Conservation (phyloP, 208 protist species). For the Balamuthia mandrillaris region DNA sequence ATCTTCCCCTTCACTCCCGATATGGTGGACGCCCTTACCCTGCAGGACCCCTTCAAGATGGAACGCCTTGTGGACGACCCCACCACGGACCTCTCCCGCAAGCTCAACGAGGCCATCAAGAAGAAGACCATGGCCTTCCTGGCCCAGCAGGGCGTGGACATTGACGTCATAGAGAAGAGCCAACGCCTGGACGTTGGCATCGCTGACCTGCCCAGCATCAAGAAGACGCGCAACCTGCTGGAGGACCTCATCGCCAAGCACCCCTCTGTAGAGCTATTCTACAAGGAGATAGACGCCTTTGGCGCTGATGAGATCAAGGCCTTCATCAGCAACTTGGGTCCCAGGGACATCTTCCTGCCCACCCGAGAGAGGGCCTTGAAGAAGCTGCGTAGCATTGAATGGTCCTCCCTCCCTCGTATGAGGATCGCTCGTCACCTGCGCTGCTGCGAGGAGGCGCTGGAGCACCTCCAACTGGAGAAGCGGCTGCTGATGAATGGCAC, state of each 20-base stretch:
- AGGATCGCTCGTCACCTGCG: not conserved
- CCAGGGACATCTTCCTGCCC: not conserved
- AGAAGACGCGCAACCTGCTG: not conserved
- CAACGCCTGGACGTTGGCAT: slow-evolving; percentile 2
- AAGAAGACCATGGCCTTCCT: not conserved
- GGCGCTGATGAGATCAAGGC: not conserved
- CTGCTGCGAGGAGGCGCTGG: not conserved
- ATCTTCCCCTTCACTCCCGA: slow-evolving; percentile 8
- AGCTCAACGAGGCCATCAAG: slow-evolving; percentile 23
- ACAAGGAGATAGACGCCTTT: not conserved
- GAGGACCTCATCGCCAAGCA: not conserved
- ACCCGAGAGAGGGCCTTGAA: not conserved
- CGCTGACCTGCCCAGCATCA: not conserved
- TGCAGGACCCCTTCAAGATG: slow-evolving; percentile 4
- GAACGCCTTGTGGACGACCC: slow-evolving; percentile 8
- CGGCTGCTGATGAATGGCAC: slow-evolving; percentile 13
- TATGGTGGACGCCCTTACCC: not conserved
- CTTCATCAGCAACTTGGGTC: not conserved
- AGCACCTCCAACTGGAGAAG: slow-evolving; percentile 13
- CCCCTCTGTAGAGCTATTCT: no score
- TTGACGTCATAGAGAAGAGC: not conserved
- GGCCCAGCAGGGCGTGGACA: slow-evolving; percentile 8
- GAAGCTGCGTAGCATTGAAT: not conserved
- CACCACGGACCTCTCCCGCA: not conserved
- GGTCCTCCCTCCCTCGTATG: not conserved